Evolutionary conservation across 2,329 filamentous ascomycete species (phyloP).

Genomic region (Epichloe gansuensis): DNA sequence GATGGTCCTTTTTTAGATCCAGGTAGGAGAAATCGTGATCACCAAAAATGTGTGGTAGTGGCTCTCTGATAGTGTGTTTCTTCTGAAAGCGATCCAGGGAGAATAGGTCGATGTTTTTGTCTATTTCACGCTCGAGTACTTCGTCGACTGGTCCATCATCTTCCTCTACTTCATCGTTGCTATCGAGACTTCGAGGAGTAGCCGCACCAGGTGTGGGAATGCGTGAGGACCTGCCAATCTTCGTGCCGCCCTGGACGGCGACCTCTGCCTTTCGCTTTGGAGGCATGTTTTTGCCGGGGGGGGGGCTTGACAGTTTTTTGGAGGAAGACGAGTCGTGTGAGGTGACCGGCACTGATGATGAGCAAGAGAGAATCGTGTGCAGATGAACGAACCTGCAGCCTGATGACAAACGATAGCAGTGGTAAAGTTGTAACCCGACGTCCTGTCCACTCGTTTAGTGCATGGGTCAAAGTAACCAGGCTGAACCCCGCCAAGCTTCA

Average conservation of each 20-base stretch:
- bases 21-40: constrained; percentile 67
- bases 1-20: constrained; percentile 74
- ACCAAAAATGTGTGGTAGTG: constrained; percentile 34
- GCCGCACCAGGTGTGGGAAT: constrained; percentile 47
- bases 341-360: background rate
- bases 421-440: background rate
- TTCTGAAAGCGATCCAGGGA: constrained; percentile 39
- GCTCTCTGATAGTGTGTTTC: constrained; percentile 28
- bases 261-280: constrained; percentile 54
- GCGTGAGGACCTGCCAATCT: constrained; percentile 43
- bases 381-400: background rate
- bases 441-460: no score
- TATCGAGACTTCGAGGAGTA: constrained; percentile 46
- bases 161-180: constrained; percentile 36
- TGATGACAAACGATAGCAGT: background rate
- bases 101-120: constrained; percentile 48
- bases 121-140: constrained; percentile 39
- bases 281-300: constrained; percentile 37
- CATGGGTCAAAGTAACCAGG: no score
- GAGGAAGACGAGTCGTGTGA: background rate
- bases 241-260: constrained; percentile 34
- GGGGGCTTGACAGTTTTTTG: constrained; percentile 9
- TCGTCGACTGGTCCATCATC: constrained; percentile 39
- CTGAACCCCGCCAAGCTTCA: background rate
- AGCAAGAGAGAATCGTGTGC: background rate